Base-by-base conservation (phyloP, 805 yeast genomes). In the Yarrowia keelungensis region DNA sequence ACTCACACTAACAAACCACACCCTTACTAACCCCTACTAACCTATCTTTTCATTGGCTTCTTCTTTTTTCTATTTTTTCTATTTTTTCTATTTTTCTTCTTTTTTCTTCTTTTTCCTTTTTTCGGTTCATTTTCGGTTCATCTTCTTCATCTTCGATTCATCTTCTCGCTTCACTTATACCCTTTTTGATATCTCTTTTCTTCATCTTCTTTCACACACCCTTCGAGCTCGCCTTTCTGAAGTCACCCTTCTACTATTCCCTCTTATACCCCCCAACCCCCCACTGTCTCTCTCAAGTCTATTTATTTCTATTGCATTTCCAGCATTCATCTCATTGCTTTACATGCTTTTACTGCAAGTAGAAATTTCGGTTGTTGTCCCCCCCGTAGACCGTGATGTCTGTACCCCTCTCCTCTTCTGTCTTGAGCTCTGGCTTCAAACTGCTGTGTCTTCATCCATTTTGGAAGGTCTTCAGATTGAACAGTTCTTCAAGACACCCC, bases 301-400 rank as follows among this genome's bases (percentile, higher is more conserved):
- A 53, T 53, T 19, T 53, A 53, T 53, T 50, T 53, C 58, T 38
- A 53, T 53, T 53, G 58, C 58, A 53, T 53, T 36, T 32, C 42
- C 26, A 53, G 42, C 56, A 35, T n/a, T 45, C 9, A 10, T 45
- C 16, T 36, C 42, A 32, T n/a, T 50, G 42, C 56, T 53, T 22
- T n/a, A 36, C n/a, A 36, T 36, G 42, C 42, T 51, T 15, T 36
- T 12, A 4, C n/a, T n/a, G 56, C 42, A 36, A 51, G 56, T 51
- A 36, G 56, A n/a, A 36, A 11, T 7, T 14, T n/a, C 26, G 26
- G n/a, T 51, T 36, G 56, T 50, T 45, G 32, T 45, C 49, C 22
- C 47, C 47, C 32, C 26, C 41, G 58, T 53, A 53, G 58, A 38
- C 43, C 35, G 39, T 49, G 19, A 15, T 50, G 54, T 35, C 54